Conservation (phyloP, 116 monocot genomes). For the Zostera marina region DNA sequence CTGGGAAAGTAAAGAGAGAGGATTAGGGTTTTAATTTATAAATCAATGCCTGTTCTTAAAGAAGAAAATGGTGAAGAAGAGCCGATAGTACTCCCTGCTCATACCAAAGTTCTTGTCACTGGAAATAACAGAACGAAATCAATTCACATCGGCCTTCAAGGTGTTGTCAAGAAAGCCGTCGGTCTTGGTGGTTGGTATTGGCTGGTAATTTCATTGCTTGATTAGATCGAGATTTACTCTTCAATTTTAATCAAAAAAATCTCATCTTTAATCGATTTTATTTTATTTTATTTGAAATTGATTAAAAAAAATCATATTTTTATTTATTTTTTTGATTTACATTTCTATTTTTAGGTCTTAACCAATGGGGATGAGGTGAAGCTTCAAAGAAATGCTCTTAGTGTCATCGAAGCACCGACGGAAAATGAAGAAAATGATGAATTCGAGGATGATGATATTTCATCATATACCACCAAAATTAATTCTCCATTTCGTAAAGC, state of each 20-base stretch:
- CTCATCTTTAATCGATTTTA: neutral
- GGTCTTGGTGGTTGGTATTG: constrained; percentile 36
- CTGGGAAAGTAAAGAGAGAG: neutral
- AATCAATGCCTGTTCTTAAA: constrained; percentile 3
- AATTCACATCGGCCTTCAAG: constrained; percentile 24
- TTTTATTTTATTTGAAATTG: too few species aligned
- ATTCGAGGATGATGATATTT: constrained; percentile 14
- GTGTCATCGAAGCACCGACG: constrained; percentile 79
- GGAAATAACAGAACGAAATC: constrained; percentile 31
- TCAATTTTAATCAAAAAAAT: neutral
- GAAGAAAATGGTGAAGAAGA: constrained; percentile 19
- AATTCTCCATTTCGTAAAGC: neutral
- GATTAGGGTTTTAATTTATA: neutral
- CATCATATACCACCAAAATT: constrained; percentile 12
- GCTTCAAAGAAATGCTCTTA: constrained; percentile 88
- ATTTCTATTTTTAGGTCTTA: constrained; percentile 31
- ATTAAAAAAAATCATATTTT: too few species aligned
- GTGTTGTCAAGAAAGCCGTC: constrained; percentile 29
- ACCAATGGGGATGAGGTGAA: constrained; percentile 95
- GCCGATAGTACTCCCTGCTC: constrained; percentile 18
- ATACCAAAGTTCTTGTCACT: constrained; percentile 26
- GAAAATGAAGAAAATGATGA: constrained; percentile 71
- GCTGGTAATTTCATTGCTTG: constrained; percentile 11
- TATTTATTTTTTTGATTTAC: too few species aligned
- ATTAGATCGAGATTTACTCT: neutral